Percentiles rank a stretch among this genome's conserved stretches.
These are phyloP conservation scores for Diplogelasinospora grovesii DNA, from an alignment of 495 filamentous ascomycete genomes.

Conservation along the genomic window DNA sequence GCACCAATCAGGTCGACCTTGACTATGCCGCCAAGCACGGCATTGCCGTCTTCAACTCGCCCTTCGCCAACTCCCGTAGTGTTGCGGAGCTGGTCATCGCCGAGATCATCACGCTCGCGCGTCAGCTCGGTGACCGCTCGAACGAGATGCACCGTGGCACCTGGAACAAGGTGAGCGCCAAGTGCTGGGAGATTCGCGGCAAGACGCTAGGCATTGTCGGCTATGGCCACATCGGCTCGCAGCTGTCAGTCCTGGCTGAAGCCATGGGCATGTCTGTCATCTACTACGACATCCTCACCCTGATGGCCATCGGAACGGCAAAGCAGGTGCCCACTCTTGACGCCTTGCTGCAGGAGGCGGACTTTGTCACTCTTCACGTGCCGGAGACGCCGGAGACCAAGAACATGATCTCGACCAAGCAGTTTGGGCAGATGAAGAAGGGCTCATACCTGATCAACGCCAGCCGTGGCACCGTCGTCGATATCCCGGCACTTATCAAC, in stretches of 20 bases:
- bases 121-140: conserved; percentile 88
- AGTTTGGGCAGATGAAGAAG: conserved; percentile 83
- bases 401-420: conserved; percentile 71
- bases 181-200: conserved; percentile 96
- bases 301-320: conserved; percentile 88
- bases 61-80: conserved; percentile 94
- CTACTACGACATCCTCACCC: conserved; percentile 86
- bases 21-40: conserved; percentile 85
- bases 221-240: conserved; percentile 96
- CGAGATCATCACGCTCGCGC: conserved; percentile 86
- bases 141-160: conserved; percentile 90
- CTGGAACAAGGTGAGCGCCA: conserved; percentile 96
- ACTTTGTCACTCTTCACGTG: conserved; percentile 93
- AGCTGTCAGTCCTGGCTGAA: conserved; percentile 92
- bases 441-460: conserved; percentile 96
- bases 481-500: conserved; percentile 87
- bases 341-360: conserved; percentile 66
- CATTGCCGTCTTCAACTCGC: conserved; percentile 98
- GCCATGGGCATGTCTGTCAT: conserved; percentile 96
- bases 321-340: conserved; percentile 74
- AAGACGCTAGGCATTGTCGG: conserved; percentile 96
- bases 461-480: conserved; percentile 85
- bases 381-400: conserved; percentile 88
- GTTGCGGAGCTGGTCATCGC: conserved; percentile 94
- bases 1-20: conserved; percentile 96